Percentiles rank a stretch among this genome's conserved stretches.
phyloP scores from a whole-genome alignment of 176 grass and related monocot species.

The Oryza australiensis region DNA sequence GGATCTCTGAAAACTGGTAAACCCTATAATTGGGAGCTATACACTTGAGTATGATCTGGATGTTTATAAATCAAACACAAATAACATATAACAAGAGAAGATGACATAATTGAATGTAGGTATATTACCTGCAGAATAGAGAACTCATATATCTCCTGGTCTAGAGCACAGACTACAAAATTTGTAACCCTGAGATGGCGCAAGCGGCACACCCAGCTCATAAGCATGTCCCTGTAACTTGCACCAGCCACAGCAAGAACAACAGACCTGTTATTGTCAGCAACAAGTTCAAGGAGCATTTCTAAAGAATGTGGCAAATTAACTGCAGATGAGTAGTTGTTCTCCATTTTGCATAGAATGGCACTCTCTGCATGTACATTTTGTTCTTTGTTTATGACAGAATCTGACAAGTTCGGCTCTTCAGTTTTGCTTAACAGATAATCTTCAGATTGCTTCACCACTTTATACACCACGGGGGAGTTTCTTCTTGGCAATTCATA shows the following conservation, averaged over 20 bases:
- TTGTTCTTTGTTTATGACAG: constrained; percentile 22
- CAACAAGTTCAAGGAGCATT: constrained; percentile 43
- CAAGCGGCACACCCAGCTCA: constrained; percentile 90
- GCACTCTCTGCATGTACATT: background rate
- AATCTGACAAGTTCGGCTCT: constrained; percentile 12
- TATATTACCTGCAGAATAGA: constrained; percentile 68
- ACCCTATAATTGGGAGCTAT: constrained; percentile 53
- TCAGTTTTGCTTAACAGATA: constrained; percentile 57
- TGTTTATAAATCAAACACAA: background rate
- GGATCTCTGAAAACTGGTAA: constrained; percentile 79
- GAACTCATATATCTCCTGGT: constrained; percentile 76
- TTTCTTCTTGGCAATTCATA: constrained; percentile 24
- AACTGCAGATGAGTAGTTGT: constrained; percentile 5
- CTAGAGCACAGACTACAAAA: constrained; percentile 81
- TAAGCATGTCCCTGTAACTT: constrained; percentile 91
- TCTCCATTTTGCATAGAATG: background rate
- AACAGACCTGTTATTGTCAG: constrained; percentile 57
- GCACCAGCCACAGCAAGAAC: constrained; percentile 81
- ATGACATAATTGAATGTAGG: background rate
- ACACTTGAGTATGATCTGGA: background rate
- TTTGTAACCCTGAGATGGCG: constrained; percentile 58
- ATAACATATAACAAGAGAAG: background rate
- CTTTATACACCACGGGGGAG: constrained; percentile 31
- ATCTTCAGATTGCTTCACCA: constrained; percentile 51
- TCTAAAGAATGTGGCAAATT: constrained; percentile 50